Evolutionary conservation across 495 filamentous ascomycete species (phyloP).

Genomic region (Polyplosphaeria fusca): DNA sequence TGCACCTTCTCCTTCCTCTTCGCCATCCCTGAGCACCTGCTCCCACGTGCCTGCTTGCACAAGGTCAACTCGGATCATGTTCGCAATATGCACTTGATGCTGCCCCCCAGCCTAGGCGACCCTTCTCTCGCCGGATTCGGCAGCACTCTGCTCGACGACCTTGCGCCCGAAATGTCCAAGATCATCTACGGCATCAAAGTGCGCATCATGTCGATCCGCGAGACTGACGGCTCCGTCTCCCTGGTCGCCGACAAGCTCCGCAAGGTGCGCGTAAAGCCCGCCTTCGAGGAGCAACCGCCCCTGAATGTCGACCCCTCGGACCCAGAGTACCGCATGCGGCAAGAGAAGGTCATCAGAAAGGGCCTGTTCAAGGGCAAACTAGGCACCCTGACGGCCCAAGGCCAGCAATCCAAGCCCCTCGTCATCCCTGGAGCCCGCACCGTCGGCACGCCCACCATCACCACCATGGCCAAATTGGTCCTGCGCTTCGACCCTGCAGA

Average conservation of each 20-base stretch:
- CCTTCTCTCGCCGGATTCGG: slow-evolving; percentile 49
- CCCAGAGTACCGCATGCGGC: slow-evolving; percentile 63
- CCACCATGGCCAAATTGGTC: slow-evolving; percentile 63
- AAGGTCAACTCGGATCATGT: slow-evolving; percentile 55
- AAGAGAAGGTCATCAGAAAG: slow-evolving; percentile 74
- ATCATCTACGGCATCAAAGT: slow-evolving; percentile 73
- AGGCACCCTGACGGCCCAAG: slow-evolving; percentile 68
- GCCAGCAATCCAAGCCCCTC: slow-evolving; percentile 68
- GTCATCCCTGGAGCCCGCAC: slow-evolving; percentile 46
- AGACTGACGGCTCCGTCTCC: slow-evolving; percentile 46
- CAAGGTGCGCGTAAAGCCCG: slow-evolving; percentile 76
- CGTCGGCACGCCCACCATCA: slow-evolving; percentile 8
- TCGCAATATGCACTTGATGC: slow-evolving; percentile 66
- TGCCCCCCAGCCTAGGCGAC: slow-evolving; percentile 80
- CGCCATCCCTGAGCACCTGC: slow-evolving; percentile 72
- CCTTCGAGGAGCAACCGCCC: slow-evolving; percentile 69
- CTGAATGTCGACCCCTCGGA: slow-evolving; percentile 59
- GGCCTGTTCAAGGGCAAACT: slow-evolving; percentile 74
- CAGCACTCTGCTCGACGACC: slow-evolving; percentile 64
- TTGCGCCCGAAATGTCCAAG: slow-evolving; percentile 75
- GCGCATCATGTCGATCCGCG: slow-evolving; percentile 44
- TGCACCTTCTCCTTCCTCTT: slow-evolving; percentile 86
- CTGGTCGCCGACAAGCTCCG: slow-evolving; percentile 52
- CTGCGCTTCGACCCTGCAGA: slow-evolving; percentile 72
- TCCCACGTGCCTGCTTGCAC: slow-evolving; percentile 60